A percentile compares a stretch with the other conserved stretches of the same genome.
phyloP scores from a whole-genome alignment of 441 rosid genomes.

The Mallotus repandus region DNA sequence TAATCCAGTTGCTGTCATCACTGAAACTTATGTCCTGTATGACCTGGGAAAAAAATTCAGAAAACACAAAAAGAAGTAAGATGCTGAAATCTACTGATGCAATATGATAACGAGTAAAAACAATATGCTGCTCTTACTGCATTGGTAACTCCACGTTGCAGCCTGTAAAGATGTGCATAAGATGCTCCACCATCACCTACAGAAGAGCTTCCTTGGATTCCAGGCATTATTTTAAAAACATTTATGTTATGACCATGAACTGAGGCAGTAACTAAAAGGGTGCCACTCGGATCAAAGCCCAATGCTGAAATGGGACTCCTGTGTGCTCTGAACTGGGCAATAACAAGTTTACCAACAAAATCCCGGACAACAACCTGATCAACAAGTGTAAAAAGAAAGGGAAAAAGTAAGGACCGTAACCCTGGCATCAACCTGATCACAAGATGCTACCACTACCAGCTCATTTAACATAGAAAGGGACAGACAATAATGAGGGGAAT shows the following conservation, averaged over 20 bases:
- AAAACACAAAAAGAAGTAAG: conserved; percentile 5
- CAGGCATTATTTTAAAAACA: conserved; percentile 79
- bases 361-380: conserved; percentile 85
- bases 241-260: conserved; percentile 90
- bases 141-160: conserved; percentile 93
- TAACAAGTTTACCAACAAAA: conserved; percentile 56
- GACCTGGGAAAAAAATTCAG: conserved; percentile 47
- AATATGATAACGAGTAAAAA: conserved; percentile 15
- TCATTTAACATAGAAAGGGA: not conserved
- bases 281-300: conserved; percentile 91
- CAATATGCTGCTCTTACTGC: conserved; percentile 56
- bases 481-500: not conserved
- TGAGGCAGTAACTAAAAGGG: conserved; percentile 85
- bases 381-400: conserved; percentile 11
- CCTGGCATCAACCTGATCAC: not conserved
- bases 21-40: conserved; percentile 93
- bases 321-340: conserved; percentile 93
- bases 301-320: conserved; percentile 85
- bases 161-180: conserved; percentile 73
- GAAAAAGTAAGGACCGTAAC: not conserved
- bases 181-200: conserved; percentile 41
- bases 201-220: conserved; percentile 38
- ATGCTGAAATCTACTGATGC: conserved; percentile 8
- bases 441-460: not conserved
- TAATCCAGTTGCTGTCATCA: conserved; percentile 78